Evolutionary conservation across 805 yeast genomes (phyloP).

Genomic region (Komagataella pastoris): DNA sequence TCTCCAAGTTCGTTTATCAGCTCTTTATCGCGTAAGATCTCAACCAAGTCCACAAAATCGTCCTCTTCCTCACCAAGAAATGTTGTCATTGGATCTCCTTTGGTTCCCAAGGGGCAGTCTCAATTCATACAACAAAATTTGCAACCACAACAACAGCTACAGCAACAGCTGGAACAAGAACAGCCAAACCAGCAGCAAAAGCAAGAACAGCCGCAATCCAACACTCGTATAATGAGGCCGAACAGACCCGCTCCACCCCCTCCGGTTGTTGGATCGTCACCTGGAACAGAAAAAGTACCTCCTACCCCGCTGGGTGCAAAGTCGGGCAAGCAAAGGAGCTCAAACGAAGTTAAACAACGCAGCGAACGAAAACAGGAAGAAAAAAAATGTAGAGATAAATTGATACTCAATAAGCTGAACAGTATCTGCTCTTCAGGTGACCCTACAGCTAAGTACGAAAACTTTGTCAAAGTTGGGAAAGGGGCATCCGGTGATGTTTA

Average conservation of each 20-base stretch:
- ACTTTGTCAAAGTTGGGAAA: slow-evolving; percentile 82
- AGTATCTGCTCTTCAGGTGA: slow-evolving; percentile 78
- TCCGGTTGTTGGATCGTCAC: slow-evolving; percentile 9
- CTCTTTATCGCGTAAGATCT: slow-evolving; percentile 14
- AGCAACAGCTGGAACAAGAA: background rate
- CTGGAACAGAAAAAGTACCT: slow-evolving; percentile 7
- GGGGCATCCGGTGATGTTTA: slow-evolving; percentile 98
- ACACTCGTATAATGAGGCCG: slow-evolving; percentile 9
- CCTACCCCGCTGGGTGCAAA: slow-evolving; percentile 18
- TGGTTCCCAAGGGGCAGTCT: background rate
- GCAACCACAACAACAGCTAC: background rate
- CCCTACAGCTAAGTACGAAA: slow-evolving; percentile 58
- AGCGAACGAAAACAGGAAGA: slow-evolving; percentile 68
- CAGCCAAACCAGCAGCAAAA: background rate
- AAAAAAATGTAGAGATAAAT: slow-evolving; percentile 57
- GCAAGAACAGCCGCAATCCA: background rate
- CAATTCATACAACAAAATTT: background rate
- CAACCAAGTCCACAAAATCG: slow-evolving; percentile 7
- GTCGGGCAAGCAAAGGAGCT: slow-evolving; percentile 10
- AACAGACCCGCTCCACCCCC: slow-evolving; percentile 23
- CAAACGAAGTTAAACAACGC: slow-evolving; percentile 34
- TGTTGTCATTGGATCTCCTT: background rate
- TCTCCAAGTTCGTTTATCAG: slow-evolving; percentile 5
- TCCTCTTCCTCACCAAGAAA: slow-evolving; percentile 5
- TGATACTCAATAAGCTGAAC: slow-evolving; percentile 55